phyloP scores from a whole-genome alignment of 2,329 filamentous ascomycete genomes.

The Claviceps sp. region DNA sequence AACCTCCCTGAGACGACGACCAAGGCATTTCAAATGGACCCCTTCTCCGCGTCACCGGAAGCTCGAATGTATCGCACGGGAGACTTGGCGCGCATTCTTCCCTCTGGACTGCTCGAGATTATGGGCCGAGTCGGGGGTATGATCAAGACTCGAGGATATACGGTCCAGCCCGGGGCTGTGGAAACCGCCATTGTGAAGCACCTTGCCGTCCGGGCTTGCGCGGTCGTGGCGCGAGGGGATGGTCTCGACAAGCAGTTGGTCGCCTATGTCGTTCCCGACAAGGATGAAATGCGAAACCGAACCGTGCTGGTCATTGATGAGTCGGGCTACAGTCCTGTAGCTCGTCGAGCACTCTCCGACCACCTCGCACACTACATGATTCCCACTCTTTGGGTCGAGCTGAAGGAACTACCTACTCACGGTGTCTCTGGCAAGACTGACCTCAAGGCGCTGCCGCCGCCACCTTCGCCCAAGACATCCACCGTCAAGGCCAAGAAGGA shows the following conservation, averaged over 20 bases:
- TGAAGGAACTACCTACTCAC: slow-evolving; percentile 59
- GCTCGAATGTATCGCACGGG: slow-evolving; percentile 65
- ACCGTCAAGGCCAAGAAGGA: slow-evolving; percentile 27
- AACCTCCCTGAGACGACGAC: slow-evolving; percentile 68
- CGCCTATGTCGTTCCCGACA: slow-evolving; percentile 61
- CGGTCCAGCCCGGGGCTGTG: slow-evolving; percentile 63
- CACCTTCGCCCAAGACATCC: slow-evolving; percentile 37
- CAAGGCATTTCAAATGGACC: slow-evolving; percentile 54
- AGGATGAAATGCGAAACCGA: slow-evolving; percentile 42
- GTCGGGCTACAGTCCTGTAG: slow-evolving; percentile 55
- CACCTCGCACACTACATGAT: slow-evolving; percentile 76
- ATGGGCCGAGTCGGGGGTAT: slow-evolving; percentile 64
- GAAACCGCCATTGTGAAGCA: slow-evolving; percentile 58
- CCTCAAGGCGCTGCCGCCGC: slow-evolving; percentile 55
- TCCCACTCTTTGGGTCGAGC: slow-evolving; percentile 61
- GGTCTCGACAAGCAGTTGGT: slow-evolving; percentile 63
- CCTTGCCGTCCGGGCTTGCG: slow-evolving; percentile 57
- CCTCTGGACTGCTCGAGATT: slow-evolving; percentile 58
- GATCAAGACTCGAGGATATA: slow-evolving; percentile 72
- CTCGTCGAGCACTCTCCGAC: slow-evolving; percentile 49
- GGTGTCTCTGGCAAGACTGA: slow-evolving; percentile 71
- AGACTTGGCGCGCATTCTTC: slow-evolving; percentile 53
- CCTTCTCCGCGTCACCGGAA: slow-evolving; percentile 44
- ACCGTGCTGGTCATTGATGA: slow-evolving; percentile 53
- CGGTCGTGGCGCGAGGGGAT: slow-evolving; percentile 61